Percentiles rank a stretch among this genome's conserved stretches.
Conservation (phyloP, 306 rosid species). For the Arachis stenosperma region DNA sequence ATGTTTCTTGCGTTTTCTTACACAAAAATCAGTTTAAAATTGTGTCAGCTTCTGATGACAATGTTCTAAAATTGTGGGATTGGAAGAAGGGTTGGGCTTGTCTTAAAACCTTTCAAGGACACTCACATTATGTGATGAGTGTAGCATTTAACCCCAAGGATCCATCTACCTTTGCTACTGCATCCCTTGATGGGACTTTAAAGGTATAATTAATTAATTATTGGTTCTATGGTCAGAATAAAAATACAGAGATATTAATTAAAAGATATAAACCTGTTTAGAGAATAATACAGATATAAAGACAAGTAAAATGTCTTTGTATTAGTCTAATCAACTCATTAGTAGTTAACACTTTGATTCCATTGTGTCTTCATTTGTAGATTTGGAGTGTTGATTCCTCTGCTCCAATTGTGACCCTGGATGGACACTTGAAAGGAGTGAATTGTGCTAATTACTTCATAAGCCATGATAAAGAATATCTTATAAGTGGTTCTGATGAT, state of each 20-base stretch:
- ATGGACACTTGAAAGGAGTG: constrained; percentile 70
- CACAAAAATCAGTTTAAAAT: background rate
- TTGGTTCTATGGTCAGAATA: too few species aligned
- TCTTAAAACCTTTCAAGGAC: constrained; percentile 51
- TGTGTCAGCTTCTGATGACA: constrained; percentile 65
- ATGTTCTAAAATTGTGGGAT: constrained; percentile 62
- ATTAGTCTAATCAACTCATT: too few species aligned
- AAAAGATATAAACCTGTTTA: too few species aligned
- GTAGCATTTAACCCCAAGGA: constrained; percentile 54
- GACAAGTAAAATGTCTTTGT: too few species aligned
- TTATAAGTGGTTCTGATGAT: constrained; percentile 77
- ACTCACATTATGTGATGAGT: constrained; percentile 78
- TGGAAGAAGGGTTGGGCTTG: constrained; percentile 66
- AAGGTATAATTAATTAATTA: too few species aligned
- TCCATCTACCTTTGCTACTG: constrained; percentile 46
- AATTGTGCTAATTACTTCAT: constrained; percentile 56
- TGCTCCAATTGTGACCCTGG: constrained; percentile 46
- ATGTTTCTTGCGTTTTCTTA: background rate
- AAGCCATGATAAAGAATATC: constrained; percentile 41
- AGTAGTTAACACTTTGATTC: background rate
- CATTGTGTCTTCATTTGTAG: constrained; percentile 36
- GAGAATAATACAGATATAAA: too few species aligned
- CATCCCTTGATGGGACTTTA: constrained; percentile 68
- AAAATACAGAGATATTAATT: too few species aligned
- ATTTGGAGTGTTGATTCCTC: constrained; percentile 63